Evolutionary conservation across 495 filamentous ascomycete genomes (phyloP), one percentile per base, ranked within the genome.

Genomic region (Penicillium robsamsonii): DNA sequence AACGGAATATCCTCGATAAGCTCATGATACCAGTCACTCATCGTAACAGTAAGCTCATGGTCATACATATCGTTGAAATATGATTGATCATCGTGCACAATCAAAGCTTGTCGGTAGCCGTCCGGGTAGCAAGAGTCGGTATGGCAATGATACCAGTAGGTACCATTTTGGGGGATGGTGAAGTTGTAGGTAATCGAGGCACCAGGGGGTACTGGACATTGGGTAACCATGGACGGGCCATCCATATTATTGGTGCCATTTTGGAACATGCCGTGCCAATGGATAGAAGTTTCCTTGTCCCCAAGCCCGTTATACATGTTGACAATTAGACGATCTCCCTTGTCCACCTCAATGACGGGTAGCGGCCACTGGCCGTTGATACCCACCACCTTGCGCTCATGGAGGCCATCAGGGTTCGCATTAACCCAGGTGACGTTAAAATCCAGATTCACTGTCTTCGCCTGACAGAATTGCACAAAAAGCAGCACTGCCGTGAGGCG

Each of bases 81-180:
- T 13, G 75, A 70, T 0, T 81, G 58, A 4, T 81, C 81, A 62
- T 92, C 88, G 46, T 90, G 81, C 37, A 94, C 74, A 42, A 92
- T 83, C 38, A 94, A 67, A 0, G 88, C 81, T 1, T 86, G 87
- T 44, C 87, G 79, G 31, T 89, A 78, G 29, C 90, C 90, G 66
- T 94, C 90, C 2, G 89, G 86, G 50, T 90, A 91, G 65, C 89
- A 87, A 6, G 75, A 80, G 42, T 74, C 72, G 17, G 78, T 77
- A 62, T 92, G 89, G 12, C 85, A 89, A 66, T 92, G 89, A 62
- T 92, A 92, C 90, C 90, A 92, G 70, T 90, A 92, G 0, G 87
- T 89, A 29, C 89, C 89, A 11, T 82, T 82, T 66, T 91, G 85
- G 55, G 87, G 74, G 67, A 91, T 86, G 7, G 85, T 89, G 66